A percentile compares a stretch with the other conserved stretches of the same genome.
Evolutionary conservation across 1,284 basidiomycete species (phyloP).

Genomic region (Cryptococcus wingfieldii): DNA sequence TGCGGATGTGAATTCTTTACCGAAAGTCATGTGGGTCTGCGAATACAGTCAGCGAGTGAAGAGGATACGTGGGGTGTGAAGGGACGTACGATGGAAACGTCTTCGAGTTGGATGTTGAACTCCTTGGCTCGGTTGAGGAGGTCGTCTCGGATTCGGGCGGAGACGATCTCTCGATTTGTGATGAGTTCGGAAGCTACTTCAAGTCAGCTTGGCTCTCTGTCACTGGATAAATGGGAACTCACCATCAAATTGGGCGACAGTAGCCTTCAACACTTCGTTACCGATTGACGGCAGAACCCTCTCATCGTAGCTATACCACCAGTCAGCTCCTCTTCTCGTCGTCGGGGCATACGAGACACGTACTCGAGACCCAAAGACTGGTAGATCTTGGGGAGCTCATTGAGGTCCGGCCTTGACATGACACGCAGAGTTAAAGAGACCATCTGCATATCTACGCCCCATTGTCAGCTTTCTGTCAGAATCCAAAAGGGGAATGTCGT

Average conservation of each 20-base stretch:
- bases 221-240: constrained; percentile 1
- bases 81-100: constrained; percentile 73
- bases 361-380: constrained; percentile 82
- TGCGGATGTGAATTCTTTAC: constrained; percentile 61
- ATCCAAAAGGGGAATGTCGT: neutral
- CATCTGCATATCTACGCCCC: constrained; percentile 69
- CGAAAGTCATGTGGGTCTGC: constrained; percentile 55
- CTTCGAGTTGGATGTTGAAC: constrained; percentile 93
- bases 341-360: constrained; percentile 7
- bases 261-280: constrained; percentile 96
- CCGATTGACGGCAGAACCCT: constrained; percentile 77
- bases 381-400: constrained; percentile 89
- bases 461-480: neutral
- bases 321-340: neutral
- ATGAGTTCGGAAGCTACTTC: constrained; percentile 75
- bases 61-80: neutral
- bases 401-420: constrained; percentile 84
- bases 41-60: neutral
- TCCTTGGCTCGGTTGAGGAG: constrained; percentile 88
- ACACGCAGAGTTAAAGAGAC: constrained; percentile 94
- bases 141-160: constrained; percentile 89
- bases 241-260: constrained; percentile 95
- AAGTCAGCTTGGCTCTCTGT: neutral
- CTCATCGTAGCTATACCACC: constrained; percentile 70
- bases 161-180: constrained; percentile 63